Base-by-base conservation (phyloP, 2,329 filamentous ascomycete species). In the Ophiognomonia clavigignenti-juglandacearum region DNA sequence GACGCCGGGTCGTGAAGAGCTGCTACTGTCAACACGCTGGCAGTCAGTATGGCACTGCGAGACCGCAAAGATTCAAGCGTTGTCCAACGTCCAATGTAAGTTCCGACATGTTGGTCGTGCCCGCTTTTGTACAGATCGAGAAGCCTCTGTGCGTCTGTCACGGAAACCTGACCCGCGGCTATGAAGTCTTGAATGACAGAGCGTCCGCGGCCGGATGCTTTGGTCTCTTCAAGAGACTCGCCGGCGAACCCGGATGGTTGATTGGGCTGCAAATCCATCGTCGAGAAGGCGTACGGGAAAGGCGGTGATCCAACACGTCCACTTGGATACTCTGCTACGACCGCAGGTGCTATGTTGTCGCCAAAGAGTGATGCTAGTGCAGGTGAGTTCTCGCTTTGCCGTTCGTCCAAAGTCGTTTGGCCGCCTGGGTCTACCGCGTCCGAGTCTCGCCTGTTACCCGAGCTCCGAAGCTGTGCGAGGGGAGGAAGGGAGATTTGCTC, bases 31-130 rank as follows among this genome's bases (percentile, higher is more conserved):
- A 54, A 76, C 69, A 56, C 75, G 70, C 53, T 72, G 70, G 50
- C 56, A 7, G 77, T 74, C 10, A 83, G 64, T 2, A 81, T 64
- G 0, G 75, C 70, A 2, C 78, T 82, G 14, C 70, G 71, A 16
- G 74, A 71, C 14, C 80, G 72, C 9, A 82, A 64, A 6, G 71
- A 73, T 0, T 71, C 70, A 2, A 80, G 61, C 6, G 72, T 70
- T 37, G 65, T 64, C 51, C 77, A 75, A 6, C 72, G 70, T 16
- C 75, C 65, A 16, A 74, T 70, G 20, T 75, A 74, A 3, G 69
- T 68, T 47, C 75, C 78, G 48, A 77, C 64, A 44, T 73, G 67
- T 42, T 71, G 66, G 52, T 77, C 74, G 47, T 78, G 69, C 0
- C 68, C 70, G 39, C 72, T 66, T 38, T 69, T 70, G 53, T 76